Evolutionary conservation across 2,329 filamentous ascomycete genomes (phyloP).

Genomic region (Cordyceps farinosa): DNA sequence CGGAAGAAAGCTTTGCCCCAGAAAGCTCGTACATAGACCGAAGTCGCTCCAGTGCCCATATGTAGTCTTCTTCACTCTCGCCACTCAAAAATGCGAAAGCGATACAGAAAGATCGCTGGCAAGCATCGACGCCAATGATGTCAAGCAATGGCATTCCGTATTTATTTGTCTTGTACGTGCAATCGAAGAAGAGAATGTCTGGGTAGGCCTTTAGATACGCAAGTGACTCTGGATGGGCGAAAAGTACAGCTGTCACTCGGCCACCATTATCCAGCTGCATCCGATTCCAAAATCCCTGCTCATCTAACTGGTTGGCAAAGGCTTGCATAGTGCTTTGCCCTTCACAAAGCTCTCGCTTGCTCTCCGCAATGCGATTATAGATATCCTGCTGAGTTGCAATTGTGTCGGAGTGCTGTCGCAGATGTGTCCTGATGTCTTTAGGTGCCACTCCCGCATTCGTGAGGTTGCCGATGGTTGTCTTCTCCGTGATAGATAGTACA

Average conservation of each 20-base stretch:
- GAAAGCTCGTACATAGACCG: too few species aligned
- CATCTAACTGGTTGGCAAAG: constrained; percentile 22
- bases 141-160: constrained; percentile 24
- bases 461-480: not conserved
- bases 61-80: constrained; percentile 22
- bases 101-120: constrained; percentile 23
- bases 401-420: constrained; percentile 15
- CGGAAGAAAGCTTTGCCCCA: too few species aligned
- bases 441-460: constrained; percentile 19
- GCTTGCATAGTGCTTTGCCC: constrained; percentile 24
- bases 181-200: constrained; percentile 23
- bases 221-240: constrained; percentile 24
- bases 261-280: constrained; percentile 20
- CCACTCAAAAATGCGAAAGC: constrained; percentile 23
- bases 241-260: constrained; percentile 23
- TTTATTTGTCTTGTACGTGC: constrained; percentile 26
- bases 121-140: constrained; percentile 24
- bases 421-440: constrained; percentile 21
- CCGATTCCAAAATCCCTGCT: constrained; percentile 23
- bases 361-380: constrained; percentile 23
- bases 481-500: not conserved
- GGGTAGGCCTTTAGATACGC: constrained; percentile 23
- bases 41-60: constrained; percentile 22
- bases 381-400: constrained; percentile 24
- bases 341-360: constrained; percentile 15